These are phyloP conservation scores for Orbilia quercus DNA, from an alignment of 2,329 filamentous ascomycete genomes.

Conservation along the genomic window DNA sequence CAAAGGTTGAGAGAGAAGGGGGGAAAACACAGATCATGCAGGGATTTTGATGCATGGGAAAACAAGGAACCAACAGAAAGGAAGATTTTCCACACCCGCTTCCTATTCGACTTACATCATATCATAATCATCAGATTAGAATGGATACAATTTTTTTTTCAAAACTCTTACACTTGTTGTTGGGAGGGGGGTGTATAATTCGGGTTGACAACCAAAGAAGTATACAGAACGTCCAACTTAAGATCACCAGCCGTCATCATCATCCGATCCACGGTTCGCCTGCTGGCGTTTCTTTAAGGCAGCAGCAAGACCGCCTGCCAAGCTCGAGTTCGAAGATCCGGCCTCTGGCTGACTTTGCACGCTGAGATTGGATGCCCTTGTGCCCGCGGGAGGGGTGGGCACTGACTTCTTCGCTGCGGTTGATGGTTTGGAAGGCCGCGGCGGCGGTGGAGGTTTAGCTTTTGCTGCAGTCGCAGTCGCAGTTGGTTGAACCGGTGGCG, in stretches of 20 bases:
- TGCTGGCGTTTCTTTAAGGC: slow-evolving; percentile 80
- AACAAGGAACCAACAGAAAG: slow-evolving; percentile 22
- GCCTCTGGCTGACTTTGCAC: slow-evolving; percentile 66
- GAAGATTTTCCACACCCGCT: slow-evolving; percentile 32
- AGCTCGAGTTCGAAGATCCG: slow-evolving; percentile 69
- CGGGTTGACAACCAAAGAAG: slow-evolving; percentile 25
- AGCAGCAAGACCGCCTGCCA: slow-evolving; percentile 80
- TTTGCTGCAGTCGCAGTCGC: slow-evolving; percentile 64
- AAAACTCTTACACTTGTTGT: slow-evolving; percentile 26
- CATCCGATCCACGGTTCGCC: slow-evolving; percentile 77
- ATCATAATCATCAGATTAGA: slow-evolving; percentile 12
- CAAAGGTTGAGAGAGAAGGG: slow-evolving; percentile 16
- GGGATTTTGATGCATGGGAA: slow-evolving; percentile 28
- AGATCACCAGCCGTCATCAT: slow-evolving; percentile 70
- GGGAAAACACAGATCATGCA: slow-evolving; percentile 22
- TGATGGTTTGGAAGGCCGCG: slow-evolving; percentile 81
- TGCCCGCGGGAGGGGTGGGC: slow-evolving; percentile 71
- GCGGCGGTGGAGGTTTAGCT: slow-evolving; percentile 77
- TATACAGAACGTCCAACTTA: slow-evolving; percentile 20
- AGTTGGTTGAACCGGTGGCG: too few species aligned
- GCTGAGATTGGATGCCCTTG: slow-evolving; percentile 55
- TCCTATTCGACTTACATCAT: slow-evolving; percentile 32
- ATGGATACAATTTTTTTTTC: slow-evolving; percentile 20
- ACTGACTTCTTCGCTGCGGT: slow-evolving; percentile 65
- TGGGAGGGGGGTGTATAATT: slow-evolving; percentile 12